Conservation (phyloP, 75 land plant species). For the Larix kaempferi region DNA sequence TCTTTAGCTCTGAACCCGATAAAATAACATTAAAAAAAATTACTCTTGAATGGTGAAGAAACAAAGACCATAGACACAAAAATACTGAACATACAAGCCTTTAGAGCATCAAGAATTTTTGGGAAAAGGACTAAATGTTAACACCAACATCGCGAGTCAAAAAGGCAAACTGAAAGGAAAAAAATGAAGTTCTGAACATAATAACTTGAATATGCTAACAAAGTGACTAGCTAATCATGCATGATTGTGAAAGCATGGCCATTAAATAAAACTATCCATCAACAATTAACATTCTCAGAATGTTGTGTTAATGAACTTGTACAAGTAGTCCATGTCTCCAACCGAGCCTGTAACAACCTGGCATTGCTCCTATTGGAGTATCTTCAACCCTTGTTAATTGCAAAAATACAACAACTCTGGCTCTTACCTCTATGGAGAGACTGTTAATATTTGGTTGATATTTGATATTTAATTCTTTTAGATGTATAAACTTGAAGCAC, state of each 20-base stretch:
- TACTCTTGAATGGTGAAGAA: too few species aligned
- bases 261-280: background rate
- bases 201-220: background rate
- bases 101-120: conserved; percentile 94
- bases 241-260: background rate
- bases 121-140: conserved; percentile 92
- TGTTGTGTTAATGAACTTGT: conserved; percentile 47
- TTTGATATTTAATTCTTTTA: too few species aligned
- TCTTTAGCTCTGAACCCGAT: too few species aligned
- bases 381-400: conserved; percentile 72
- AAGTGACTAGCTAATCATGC: background rate
- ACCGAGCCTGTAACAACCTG: conserved; percentile 96
- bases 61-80: conserved; percentile 7
- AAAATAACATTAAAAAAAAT: too few species aligned
- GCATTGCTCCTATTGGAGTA: conserved; percentile 99
- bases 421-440: too few species aligned
- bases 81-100: conserved; percentile 47
- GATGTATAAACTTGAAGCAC: too few species aligned
- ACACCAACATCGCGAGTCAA: conserved; percentile 94
- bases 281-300: background rate
- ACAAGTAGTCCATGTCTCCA: conserved; percentile 97
- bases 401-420: background rate
- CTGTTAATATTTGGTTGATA: too few species aligned
- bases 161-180: background rate
- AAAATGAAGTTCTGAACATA: background rate